Conservation (phyloP, 192 early-diverging fungal species). For the Gamsiella multidivaricata region DNA sequence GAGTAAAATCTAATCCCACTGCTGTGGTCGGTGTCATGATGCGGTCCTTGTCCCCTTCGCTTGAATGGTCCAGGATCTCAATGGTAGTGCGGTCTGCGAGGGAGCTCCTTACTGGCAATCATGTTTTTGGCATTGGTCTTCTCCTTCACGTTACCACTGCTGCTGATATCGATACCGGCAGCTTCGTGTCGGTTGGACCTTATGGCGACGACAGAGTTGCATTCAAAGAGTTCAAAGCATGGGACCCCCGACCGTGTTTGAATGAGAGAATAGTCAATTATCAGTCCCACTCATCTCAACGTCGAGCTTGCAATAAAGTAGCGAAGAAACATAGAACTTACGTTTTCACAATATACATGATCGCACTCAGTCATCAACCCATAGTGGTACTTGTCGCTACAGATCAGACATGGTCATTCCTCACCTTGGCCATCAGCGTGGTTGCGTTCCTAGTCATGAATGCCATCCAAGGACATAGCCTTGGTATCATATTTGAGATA, state of each 20-base stretch:
- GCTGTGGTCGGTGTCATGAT: too few species aligned
- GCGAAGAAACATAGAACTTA: slow-evolving; percentile 1
- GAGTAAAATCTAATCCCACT: too few species aligned
- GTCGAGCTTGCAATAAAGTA: too few species aligned
- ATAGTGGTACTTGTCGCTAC: slow-evolving; percentile 15
- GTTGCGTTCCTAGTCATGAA: not conserved
- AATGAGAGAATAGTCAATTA: slow-evolving; percentile 1
- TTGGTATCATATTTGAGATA: slow-evolving; percentile 15
- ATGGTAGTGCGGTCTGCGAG: too few species aligned
- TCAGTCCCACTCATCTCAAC: too few species aligned
- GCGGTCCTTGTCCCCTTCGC: too few species aligned
- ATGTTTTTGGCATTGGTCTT: too few species aligned
- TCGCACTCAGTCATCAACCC: slow-evolving; percentile 19
- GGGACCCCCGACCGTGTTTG: slow-evolving; percentile 6
- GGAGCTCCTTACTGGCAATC: too few species aligned
- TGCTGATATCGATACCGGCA: too few species aligned
- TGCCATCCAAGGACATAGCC: not conserved
- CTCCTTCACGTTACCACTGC: too few species aligned
- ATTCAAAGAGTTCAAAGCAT: slow-evolving; percentile 11
- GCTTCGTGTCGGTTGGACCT: too few species aligned
- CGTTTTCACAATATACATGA: slow-evolving; percentile 28
- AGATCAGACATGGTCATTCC: slow-evolving; percentile 13
- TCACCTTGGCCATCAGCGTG: slow-evolving; percentile 8
- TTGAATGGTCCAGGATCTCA: too few species aligned
- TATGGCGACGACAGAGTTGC: not conserved